A percentile compares a stretch with the other conserved stretches of the same genome.
Evolutionary conservation across 1,139 yeast genomes (phyloP).

Genomic region (Scheffersomyces segobiensis): DNA sequence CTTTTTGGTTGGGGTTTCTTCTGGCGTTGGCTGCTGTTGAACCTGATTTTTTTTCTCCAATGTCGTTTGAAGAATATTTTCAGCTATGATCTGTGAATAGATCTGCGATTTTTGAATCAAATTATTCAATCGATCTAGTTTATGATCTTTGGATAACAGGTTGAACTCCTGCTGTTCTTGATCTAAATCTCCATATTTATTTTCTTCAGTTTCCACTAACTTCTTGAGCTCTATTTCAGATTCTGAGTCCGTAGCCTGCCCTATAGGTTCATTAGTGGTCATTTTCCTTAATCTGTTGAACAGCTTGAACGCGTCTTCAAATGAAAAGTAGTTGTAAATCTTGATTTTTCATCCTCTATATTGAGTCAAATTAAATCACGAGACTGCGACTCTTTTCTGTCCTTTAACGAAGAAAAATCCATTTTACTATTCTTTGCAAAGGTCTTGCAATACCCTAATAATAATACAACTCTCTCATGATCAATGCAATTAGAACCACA

Average conservation of each 20-base stretch:
- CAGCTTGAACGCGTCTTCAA: neutral
- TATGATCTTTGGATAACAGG: conserved; percentile 37
- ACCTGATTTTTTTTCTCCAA: conserved; percentile 21
- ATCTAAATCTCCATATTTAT: conserved; percentile 10
- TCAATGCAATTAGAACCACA: too few relatives aligned
- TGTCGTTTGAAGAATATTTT: conserved; percentile 59
- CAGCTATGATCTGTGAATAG: conserved; percentile 80
- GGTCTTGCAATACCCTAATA: too few relatives aligned
- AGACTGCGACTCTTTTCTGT: too few relatives aligned
- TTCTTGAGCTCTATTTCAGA: neutral
- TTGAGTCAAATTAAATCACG: neutral
- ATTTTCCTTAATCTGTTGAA: neutral
- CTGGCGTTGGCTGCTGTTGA: conserved; percentile 4
- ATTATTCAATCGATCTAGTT: conserved; percentile 63
- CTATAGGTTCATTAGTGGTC: neutral
- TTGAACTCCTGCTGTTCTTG: conserved; percentile 43
- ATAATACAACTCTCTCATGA: too few relatives aligned
- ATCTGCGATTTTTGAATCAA: conserved; percentile 81
- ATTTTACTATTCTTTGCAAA: too few relatives aligned
- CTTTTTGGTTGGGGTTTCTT: conserved; percentile 16
- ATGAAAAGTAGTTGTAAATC: neutral
- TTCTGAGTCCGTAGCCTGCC: neutral
- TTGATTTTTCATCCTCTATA: neutral
- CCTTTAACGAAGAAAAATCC: too few relatives aligned
- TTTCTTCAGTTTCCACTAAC: conserved; percentile 1